Evolutionary conservation across 2,329 filamentous ascomycete species (phyloP), one percentile per base, ranked within the genome.

Genomic region (Stemphylium vesicarium): DNA sequence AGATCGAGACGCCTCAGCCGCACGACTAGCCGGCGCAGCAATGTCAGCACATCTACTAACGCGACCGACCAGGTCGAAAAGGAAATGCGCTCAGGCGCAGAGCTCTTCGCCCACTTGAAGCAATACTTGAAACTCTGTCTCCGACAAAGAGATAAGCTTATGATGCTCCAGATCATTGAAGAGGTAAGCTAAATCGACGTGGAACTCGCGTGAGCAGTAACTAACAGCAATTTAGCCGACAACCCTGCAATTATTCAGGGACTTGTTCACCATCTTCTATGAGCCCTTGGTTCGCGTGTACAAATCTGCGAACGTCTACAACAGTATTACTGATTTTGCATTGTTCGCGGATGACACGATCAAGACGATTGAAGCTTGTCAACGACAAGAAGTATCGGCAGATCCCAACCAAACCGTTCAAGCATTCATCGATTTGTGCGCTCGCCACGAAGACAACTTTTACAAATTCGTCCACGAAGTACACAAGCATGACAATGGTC

Each of bases 391-490:
- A 73, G 89, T 95, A 40, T 93, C 91, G 2, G 92, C 94, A 1
- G 95, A 99, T 73, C 95, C 95, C 4, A 99, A 99, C 74, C 93
- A 97, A 79, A 99, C 95, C 0, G 95, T 99, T 1, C 95, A 99
- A 74, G 89, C 92, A 13, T 99, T 99, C 71, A 99, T 99, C 70
- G 95, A 99, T 71, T 84, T 99, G 18, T 99, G 95, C 75, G 89
- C 91, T 63, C 87, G 95, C 38, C 95, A 99, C 74, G 92, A 99
- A 77, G 87, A 96, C 73, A 96, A 96, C 77, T 94, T 99, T 73
- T 99, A 98, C 84, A 98, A 96, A 75, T 99, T 99, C 74, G 90
- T 99, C 3, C 95, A 99, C 75, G 95, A 99, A 77, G 94, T 99
- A 0, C 95, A 99, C 72, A 88, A 91, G 6, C 94, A 99, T 69